Conservation (phyloP, 768 basidiomycete genomes). For the Boletus coccyginus region DNA sequence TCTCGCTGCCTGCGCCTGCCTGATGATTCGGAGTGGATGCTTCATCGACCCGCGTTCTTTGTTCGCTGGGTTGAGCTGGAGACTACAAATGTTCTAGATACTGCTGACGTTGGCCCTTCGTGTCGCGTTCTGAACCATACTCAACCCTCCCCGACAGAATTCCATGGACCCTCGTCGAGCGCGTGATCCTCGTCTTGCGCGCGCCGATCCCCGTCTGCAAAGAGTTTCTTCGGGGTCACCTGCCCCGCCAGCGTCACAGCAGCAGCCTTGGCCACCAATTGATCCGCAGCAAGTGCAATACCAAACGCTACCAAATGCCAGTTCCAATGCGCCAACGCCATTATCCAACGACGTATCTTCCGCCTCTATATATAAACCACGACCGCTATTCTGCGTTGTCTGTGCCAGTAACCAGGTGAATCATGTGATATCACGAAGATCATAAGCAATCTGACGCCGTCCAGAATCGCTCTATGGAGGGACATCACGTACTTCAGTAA, state of each 20-base stretch:
- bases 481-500: conserved; percentile 85
- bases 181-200: conserved; percentile 77
- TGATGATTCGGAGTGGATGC: conserved; percentile 97
- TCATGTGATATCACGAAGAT: neutral
- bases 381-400: conserved; percentile 94
- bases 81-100: conserved; percentile 89
- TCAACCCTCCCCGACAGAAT: conserved; percentile 13
- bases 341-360: conserved; percentile 8
- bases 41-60: conserved; percentile 58
- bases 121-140: conserved; percentile 11
- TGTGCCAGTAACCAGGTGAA: conserved; percentile 97
- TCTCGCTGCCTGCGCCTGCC: conserved; percentile 8
- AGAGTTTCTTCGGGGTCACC: conserved; percentile 42
- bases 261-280: conserved; percentile 24
- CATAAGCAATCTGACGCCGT: conserved; percentile 13
- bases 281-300: conserved; percentile 21
- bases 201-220: conserved; percentile 65
- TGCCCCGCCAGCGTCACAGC: conserved; percentile 24
- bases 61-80: conserved; percentile 62
- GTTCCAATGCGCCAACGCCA: neutral
- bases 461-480: conserved; percentile 98
- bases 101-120: conserved; percentile 65
- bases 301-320: conserved; percentile 11
- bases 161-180: conserved; percentile 78
- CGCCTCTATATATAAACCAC: conserved; percentile 47